Percentiles rank a stretch among this genome's conserved stretches.
Evolutionary conservation across 1,284 basidiomycete genomes (phyloP).

Genomic region (Ceratobasidium sp.): DNA sequence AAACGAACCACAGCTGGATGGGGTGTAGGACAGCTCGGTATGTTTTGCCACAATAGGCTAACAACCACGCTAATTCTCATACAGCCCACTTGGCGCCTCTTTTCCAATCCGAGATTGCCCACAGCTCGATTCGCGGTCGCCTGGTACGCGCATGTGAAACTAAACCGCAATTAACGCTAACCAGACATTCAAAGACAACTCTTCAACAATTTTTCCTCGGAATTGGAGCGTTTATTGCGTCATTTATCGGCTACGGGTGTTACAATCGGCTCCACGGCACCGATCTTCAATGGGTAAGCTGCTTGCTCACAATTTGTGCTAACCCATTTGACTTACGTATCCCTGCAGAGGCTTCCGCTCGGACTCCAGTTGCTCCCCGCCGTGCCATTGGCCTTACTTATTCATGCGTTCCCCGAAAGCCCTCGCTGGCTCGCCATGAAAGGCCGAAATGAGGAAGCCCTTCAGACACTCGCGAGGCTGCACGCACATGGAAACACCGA

Average conservation of each 20-base stretch:
- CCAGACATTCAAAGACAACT: constrained; percentile 51
- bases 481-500: constrained; percentile 58
- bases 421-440: constrained; percentile 68
- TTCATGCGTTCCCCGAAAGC: constrained; percentile 59
- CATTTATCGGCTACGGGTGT: constrained; percentile 54
- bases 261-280: constrained; percentile 22
- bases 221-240: constrained; percentile 54
- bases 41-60: not conserved
- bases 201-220: constrained; percentile 64
- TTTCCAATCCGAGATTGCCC: constrained; percentile 64
- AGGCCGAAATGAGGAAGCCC: constrained; percentile 58
- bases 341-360: constrained; percentile 42
- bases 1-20: constrained; percentile 3
- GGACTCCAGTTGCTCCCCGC: constrained; percentile 54
- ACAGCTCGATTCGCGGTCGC: constrained; percentile 66
- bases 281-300: constrained; percentile 20
- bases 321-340: not conserved
- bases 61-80: constrained; percentile 51
- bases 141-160: constrained; percentile 49
- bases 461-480: constrained; percentile 56
- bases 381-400: constrained; percentile 63
- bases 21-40: constrained; percentile 30
- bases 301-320: not conserved
- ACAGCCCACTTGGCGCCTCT: constrained; percentile 64
- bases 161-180: not conserved